Evolutionary conservation across 2,329 filamentous ascomycete genomes (phyloP), one percentile per base, ranked within the genome.

Genomic region (Phaeosphaeria sp.): DNA sequence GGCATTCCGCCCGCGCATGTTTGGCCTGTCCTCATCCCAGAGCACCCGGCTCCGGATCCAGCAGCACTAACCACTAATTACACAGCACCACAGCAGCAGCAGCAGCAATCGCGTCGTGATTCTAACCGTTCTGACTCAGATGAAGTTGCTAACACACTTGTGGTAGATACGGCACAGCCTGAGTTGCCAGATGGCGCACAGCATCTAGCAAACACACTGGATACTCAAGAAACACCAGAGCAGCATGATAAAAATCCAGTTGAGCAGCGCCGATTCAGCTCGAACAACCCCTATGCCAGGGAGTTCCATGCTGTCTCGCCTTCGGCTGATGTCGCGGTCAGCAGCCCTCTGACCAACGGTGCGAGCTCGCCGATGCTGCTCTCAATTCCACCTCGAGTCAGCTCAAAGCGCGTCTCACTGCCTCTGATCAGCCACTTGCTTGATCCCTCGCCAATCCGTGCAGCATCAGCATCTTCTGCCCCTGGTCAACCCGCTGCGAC

Each of bases 11-110:
- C 67, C 5, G 61, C 61, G 20, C 60, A 65, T 9, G 59, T 72
- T 7, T 76, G 74, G 72, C 70, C 73, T 0, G 53, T 72, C 7
- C 51, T 75, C 6, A 53, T 51, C 5, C 74, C 75, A 1, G 69
- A 74, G 30, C 66, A 13, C 11, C 3, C 62, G 33, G 20, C 45
- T 45, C 13, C 44, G 55, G 17, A 8, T 43, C 22, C 9, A 5
- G 7, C 15, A 21, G 21, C 8, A 27, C 44, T 46, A 13, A 46
- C 44, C 22, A 46, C 44, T 46, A 17, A 46, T 22, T 8, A 22
- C 15, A 46, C 21, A 46, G 44, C 20, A 11, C 11, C 21, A 7
- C 11, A 25, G 13, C 13, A 13, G 22, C 30, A 43, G 30, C 44
- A 24, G 7, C 50, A 47, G 25, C 52, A 56, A 52, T 55, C 53